Percentiles rank a stretch among this genome's conserved stretches.
Evolutionary conservation across 129 eudicot species (phyloP).

Genomic region (Solidago caesia): DNA sequence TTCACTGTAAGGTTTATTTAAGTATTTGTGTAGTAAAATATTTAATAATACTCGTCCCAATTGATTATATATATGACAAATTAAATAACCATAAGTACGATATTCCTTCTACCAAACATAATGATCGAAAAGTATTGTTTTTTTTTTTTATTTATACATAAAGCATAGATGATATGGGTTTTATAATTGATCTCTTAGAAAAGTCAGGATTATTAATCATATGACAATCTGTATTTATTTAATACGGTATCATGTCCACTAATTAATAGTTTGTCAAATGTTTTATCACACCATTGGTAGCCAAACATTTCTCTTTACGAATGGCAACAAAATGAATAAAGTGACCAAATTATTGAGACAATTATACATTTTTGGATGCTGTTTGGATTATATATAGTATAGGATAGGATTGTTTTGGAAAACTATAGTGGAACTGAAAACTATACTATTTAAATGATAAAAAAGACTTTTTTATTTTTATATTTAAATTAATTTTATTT

Average conservation of each 20-base stretch:
- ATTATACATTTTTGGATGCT: neutral
- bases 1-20: too few species aligned
- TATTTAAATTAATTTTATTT: too few species aligned
- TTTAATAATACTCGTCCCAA: too few species aligned
- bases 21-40: too few species aligned
- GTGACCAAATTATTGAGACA: neutral
- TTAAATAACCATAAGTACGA: too few species aligned
- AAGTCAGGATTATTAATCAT: neutral
- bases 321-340: neutral
- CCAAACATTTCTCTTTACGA: neutral
- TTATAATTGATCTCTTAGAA: neutral
- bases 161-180: neutral
- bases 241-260: neutral
- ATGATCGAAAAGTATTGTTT: neutral
- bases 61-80: too few species aligned
- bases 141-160: neutral
- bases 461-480: too few species aligned
- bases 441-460: too few species aligned
- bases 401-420: neutral
- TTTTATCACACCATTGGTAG: neutral
- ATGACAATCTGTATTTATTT: slow-evolving; percentile 2
- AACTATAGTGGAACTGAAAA: too few species aligned
- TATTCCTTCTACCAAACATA: too few species aligned
- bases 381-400: neutral
- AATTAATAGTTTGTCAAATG: neutral